Base-by-base conservation (phyloP, 352 stramenopile genomes). In the Globisporangium spiculum region DNA sequence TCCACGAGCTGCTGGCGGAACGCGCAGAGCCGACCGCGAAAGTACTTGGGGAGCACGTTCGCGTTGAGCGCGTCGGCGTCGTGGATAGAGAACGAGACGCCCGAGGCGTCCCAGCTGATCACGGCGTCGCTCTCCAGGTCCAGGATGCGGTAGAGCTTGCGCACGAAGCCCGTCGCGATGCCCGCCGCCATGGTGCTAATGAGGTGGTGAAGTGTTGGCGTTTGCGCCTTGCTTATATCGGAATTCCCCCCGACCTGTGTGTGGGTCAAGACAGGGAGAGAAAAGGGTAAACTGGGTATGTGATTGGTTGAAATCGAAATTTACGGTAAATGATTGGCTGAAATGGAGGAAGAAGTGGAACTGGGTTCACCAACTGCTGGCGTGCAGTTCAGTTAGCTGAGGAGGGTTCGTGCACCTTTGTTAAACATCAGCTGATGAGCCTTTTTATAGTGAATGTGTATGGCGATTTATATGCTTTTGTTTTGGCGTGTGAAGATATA, bases 101-200 rank as follows among this genome's bases (percentile, higher is more conserved):
- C 83, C 34, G 65, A 60, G 10, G 63, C 60, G 67, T 90, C 83
- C 85, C 85, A 93, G 38, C 59, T 54, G 65, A 93, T 80, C 69
- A 93, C 81, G 36, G 71, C 63, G 62, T 76, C 71, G 67, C 75
- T 88, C 70, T 92, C 83, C 57, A 90, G 78, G 72, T 93, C 83
- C 54, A 93, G 69, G 71, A 93, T 91, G 69, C 80, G 81, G 75
- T 93, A 93, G 24, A 93, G 82, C 71, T 93, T 93, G 65, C 85
- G 78, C 71, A 93, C 82, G 63, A 93, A 93, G 66, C 83, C 85
- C 62, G 81, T 89, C 9, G 83, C 78, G 75, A 93, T 93, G 63
- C 77, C 83, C 50, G 74, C 71, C 54, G 71, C 68, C 74, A 78
- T 81, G 41, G 2, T 62, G 12, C 22, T 67, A 10, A 44, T 46